These are phyloP conservation scores for Jimgerdemannia lactiflua DNA, from an alignment of 192 early-diverging fungal species.

Conservation along the genomic window DNA sequence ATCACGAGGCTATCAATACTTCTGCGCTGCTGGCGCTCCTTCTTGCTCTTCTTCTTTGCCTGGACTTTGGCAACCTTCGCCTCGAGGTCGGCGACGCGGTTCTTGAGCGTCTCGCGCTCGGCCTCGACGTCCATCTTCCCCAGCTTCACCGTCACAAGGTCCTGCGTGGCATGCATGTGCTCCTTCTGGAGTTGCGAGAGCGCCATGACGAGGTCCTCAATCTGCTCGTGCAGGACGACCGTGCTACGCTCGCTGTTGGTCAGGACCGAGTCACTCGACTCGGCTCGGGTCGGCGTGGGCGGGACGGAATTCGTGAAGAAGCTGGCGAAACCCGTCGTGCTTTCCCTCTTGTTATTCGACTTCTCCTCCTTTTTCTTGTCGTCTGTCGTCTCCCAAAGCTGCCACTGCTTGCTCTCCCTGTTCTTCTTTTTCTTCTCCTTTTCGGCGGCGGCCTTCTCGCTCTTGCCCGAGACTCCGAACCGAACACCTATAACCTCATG, in stretches of 20 bases:
- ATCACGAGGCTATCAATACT: not conserved
- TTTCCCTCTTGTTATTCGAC: conserved; percentile 10
- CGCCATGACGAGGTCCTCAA: conserved; percentile 55
- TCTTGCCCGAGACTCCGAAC: conserved; percentile 38
- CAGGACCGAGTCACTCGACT: not conserved
- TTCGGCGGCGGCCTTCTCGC: conserved; percentile 1
- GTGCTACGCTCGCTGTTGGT: conserved; percentile 1
- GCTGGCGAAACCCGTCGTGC: conserved; percentile 27
- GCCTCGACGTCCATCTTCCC: conserved; percentile 42
- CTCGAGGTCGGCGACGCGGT: conserved; percentile 37
- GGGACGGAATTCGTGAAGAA: not conserved
- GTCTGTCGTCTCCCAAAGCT: conserved; percentile 12
- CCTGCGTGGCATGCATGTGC: conserved; percentile 59
- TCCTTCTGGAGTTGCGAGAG: conserved; percentile 64
- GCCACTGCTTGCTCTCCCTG: conserved; percentile 44
- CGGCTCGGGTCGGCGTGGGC: not conserved
- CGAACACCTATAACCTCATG: conserved; percentile 45
- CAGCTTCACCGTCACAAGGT: conserved; percentile 54
- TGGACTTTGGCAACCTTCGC: conserved; percentile 13
- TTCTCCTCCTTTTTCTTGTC: conserved; percentile 13
- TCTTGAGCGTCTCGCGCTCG: conserved; percentile 54
- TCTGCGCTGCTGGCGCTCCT: not conserved
- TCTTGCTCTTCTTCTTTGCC: not conserved
- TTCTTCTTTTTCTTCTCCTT: conserved; percentile 29
- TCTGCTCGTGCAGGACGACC: conserved; percentile 51